Evolutionary conservation across 1,284 basidiomycete species (phyloP).

Genomic region (Mrakiaceae sp.): DNA sequence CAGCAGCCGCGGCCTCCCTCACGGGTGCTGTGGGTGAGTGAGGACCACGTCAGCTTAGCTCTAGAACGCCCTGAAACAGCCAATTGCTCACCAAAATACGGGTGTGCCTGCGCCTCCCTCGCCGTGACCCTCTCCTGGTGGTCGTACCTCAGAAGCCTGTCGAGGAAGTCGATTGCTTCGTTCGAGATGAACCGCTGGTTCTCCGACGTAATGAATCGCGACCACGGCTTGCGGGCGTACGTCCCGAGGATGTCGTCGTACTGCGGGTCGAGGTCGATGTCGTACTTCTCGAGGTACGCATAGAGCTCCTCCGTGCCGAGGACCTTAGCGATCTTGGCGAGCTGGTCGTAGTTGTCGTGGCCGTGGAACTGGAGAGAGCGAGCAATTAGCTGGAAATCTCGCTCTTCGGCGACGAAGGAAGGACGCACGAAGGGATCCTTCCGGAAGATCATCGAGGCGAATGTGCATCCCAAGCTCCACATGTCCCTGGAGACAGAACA

Average conservation of each 20-base stretch:
- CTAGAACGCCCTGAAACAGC: neutral
- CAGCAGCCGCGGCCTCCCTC: neutral
- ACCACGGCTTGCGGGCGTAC: constrained; percentile 90
- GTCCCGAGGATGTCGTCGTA: constrained; percentile 84
- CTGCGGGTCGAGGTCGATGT: constrained; percentile 84
- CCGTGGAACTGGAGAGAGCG: constrained; percentile 54
- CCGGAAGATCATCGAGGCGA: constrained; percentile 42
- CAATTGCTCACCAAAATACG: constrained; percentile 53
- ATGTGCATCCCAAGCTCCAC: constrained; percentile 99
- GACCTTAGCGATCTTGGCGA: constrained; percentile 97
- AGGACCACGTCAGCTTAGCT: neutral
- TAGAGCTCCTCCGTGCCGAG: constrained; percentile 93
- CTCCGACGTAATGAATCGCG: constrained; percentile 53
- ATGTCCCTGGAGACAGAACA: constrained; percentile 47
- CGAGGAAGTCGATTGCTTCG: constrained; percentile 92
- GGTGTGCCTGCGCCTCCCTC: constrained; percentile 73
- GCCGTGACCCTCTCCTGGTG: constrained; percentile 95
- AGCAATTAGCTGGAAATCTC: neutral
- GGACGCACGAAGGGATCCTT: neutral
- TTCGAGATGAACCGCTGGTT: constrained; percentile 64
- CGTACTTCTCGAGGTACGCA: constrained; percentile 72
- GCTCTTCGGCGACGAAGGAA: neutral
- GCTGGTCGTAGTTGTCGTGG: constrained; percentile 96
- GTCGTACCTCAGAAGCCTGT: constrained; percentile 83
- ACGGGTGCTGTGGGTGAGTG: neutral